Base-by-base conservation (phyloP, 1,284 basidiomycete species). In the Ustilago vetiveriae region DNA sequence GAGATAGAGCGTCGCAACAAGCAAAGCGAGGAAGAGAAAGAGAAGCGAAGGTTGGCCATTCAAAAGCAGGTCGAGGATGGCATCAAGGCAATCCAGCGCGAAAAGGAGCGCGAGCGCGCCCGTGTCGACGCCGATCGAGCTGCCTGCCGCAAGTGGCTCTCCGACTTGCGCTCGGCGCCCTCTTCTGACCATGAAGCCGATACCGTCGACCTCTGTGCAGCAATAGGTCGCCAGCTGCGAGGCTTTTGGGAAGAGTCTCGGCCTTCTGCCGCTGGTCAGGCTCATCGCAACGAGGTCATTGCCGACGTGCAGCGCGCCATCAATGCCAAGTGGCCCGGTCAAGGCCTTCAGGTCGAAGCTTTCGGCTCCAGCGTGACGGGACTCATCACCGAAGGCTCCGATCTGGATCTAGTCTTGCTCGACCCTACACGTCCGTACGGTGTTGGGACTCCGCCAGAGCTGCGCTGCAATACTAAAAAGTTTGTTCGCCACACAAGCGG, bases 301-400 rank as follows among this genome's bases (percentile, higher is more conserved):
- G 33, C 43, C n/a, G 55, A 64, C 22, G 55, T 78, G 6, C 65
- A 78, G 47, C 44, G 36, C 3, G 58, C 63, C n/a, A 51, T 78
- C 38, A 52, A 46, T 19, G 29, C 22, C 22, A 49, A 47, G 9
- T 76, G 72, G 72, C 58, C 65, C 16, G 52, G 66, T 23, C 49
- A 60, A 17, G 53, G 49, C 6, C 58, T 78, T 9, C 38, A 63
- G 32, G 69, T 78, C 0, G 62, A 59, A 3, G 56, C 76, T 2
- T 78, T 78, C 39, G 76, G 76, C 35, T 77, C 75, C n/a, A 73
- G 71, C 26, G 65, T 71, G 21, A 78, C 75, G 1, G 75, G 73
- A 0, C 47, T 77, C 33, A 38, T 59, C 27, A 65, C 57, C n/a
- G 60, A 62, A 9, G 37, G 48, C 2, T 76, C 74, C 1, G 76